Base-by-base conservation (phyloP, 148 eudicot genomes). In the Pharnaceum exiguum region DNA sequence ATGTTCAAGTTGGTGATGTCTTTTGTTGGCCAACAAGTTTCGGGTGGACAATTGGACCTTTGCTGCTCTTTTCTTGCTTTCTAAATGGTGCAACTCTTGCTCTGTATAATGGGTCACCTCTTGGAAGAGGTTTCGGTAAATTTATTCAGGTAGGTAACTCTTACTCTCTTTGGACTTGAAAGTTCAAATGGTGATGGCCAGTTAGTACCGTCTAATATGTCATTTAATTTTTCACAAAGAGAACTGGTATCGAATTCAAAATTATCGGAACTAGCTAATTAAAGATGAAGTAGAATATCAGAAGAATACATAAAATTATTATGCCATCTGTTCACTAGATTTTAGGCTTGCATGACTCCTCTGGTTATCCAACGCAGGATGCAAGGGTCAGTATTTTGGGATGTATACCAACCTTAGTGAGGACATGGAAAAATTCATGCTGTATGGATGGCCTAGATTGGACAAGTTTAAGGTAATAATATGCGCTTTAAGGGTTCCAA, bases 31-130 rank as follows among this genome's bases (percentile, higher is more conserved):
- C 99, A 13, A 93, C 99, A 69, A 93, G 88, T 83, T 91, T 93
- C 51, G 99, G 99, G 28, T 93, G 99, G 99, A 93, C 88, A 96
- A 93, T 93, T 96, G 99, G 99, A 55, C 99, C 99, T 68, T 93
- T 95, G 99, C 80, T 93, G 57, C 78, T 93, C 55, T 93, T 88
- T 75, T 90, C 96, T 36, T 71, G 96, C 3, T 53, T 93, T 49
- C 67, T 93, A 47, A 93, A 93, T 77, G 80, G 90, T 31, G 96
- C 96, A 51, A 61, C 91, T 26, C 67, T 93, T 54, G 96, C 99
- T 55, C 74, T 93, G 72, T 93, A 85, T 65, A 85, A 85, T 73
- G 99, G 99, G 53, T 86, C 96, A 49, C 96, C 99, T 32, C 95
- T 93, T 47, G 71, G 80, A 71, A 58, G 84, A 66, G 95, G 96